These are phyloP conservation scores for Globisporangium irregulare DNA, from an alignment of 352 stramenopile genomes.

Conservation along the genomic window DNA sequence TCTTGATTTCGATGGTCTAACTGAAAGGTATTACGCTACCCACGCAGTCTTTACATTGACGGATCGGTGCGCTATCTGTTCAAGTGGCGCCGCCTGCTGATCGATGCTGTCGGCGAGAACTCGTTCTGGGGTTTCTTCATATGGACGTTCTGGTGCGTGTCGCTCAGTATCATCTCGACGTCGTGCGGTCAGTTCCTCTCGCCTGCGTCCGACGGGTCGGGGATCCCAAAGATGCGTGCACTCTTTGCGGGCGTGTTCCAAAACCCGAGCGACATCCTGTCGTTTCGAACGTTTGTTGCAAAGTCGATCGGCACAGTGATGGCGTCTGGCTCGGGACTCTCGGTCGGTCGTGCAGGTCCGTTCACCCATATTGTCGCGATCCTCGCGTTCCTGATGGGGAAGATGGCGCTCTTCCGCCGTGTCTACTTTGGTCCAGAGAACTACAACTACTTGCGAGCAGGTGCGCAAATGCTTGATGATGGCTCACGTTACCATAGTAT, in stretches of 20 bases:
- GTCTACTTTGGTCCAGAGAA: constrained; percentile 69
- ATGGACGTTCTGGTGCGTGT: constrained; percentile 65
- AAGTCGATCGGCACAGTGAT: constrained; percentile 67
- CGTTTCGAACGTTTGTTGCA: constrained; percentile 59
- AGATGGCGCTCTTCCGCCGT: constrained; percentile 61
- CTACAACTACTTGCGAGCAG: constrained; percentile 64
- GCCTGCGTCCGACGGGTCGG: constrained; percentile 66
- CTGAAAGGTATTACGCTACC: too few relatives aligned
- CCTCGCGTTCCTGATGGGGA: constrained; percentile 66
- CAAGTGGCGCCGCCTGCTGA: constrained; percentile 45
- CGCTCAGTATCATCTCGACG: constrained; percentile 49
- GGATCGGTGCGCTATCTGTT: constrained; percentile 68
- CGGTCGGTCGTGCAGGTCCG: constrained; percentile 60
- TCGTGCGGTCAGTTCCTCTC: constrained; percentile 61
- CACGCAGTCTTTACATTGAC: constrained; percentile 55
- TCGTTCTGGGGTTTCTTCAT: constrained; percentile 59
- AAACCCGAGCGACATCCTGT: constrained; percentile 63
- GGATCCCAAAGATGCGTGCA: constrained; percentile 71
- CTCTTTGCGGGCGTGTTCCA: constrained; percentile 75
- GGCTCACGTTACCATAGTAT: neutral
- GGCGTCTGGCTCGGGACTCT: constrained; percentile 61
- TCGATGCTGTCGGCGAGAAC: constrained; percentile 55
- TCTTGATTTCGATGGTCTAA: too few relatives aligned
- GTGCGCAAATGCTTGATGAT: constrained; percentile 20
- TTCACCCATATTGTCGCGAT: constrained; percentile 79